Evolutionary conservation across 306 rosid species (phyloP).

Genomic region (Sechiopsis laciniata): DNA sequence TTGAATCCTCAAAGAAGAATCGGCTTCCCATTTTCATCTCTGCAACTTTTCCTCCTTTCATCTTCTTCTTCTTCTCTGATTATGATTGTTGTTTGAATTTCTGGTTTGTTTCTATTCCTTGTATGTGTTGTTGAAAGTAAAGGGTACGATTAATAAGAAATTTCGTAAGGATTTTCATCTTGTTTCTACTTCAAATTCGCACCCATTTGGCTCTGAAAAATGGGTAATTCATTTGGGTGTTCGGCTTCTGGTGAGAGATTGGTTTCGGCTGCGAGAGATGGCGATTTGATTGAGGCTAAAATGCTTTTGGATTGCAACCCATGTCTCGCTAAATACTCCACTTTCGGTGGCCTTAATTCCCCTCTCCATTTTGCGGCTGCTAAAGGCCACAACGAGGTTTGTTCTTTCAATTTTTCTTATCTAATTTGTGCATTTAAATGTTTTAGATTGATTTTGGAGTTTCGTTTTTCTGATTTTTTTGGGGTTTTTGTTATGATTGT

Average conservation of each 20-base stretch:
- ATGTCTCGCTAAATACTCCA: conserved; percentile 80
- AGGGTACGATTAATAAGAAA: background rate
- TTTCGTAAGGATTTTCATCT: background rate
- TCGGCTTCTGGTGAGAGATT: conserved; percentile 92
- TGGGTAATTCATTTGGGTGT: conserved; percentile 98
- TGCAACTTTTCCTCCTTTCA: background rate
- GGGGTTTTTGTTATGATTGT: too few relatives aligned
- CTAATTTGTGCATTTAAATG: background rate
- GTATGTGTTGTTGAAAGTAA: background rate
- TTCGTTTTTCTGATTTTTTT: too few relatives aligned
- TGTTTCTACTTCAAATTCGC: background rate
- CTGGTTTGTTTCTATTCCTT: background rate
- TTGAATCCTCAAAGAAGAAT: background rate
- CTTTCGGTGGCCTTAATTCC: conserved; percentile 92
- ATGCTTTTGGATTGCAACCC: conserved; percentile 91
- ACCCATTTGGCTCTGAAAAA: conserved; percentile 19
- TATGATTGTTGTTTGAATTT: background rate
- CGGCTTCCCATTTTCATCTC: too few relatives aligned
- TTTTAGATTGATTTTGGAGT: too few relatives aligned
- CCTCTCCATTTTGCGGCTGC: conserved; percentile 99
- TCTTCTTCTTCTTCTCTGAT: background rate
- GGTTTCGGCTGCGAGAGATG: conserved; percentile 97
- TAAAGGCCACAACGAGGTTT: conserved; percentile 94
- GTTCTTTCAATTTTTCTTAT: background rate
- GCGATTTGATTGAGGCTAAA: conserved; percentile 87